Conservation (phyloP, 1,284 basidiomycete species). For the Phylloporus gajari region DNA sequence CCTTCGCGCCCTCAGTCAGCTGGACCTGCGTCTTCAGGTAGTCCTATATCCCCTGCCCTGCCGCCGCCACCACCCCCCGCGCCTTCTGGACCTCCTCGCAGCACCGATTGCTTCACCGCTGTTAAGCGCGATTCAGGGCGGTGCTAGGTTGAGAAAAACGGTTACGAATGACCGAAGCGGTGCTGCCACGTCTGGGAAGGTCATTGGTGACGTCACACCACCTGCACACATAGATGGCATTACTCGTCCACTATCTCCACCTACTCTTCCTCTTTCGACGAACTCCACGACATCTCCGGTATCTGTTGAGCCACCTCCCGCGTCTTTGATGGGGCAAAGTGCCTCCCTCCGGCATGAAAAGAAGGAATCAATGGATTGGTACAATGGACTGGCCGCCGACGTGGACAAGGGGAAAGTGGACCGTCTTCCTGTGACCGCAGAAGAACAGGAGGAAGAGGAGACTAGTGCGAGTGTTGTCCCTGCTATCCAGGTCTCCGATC, state of each 20-base stretch:
- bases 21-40: conserved; percentile 35
- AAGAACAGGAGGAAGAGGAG: conserved; percentile 67
- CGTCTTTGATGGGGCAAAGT: conserved; percentile 39
- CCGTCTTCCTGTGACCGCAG: conserved; percentile 63
- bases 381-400: conserved; percentile 87
- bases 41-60: conserved; percentile 43
- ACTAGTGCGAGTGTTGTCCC: conserved; percentile 51
- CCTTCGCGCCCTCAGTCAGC: conserved; percentile 59
- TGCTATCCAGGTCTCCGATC: conserved; percentile 67
- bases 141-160: conserved; percentile 79
- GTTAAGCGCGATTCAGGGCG: conserved; percentile 85
- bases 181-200: conserved; percentile 75
- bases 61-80: conserved; percentile 52
- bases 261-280: conserved; percentile 36
- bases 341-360: conserved; percentile 54
- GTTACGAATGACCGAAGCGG: conserved; percentile 87
- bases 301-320: conserved; percentile 29
- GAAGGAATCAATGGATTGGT: conserved; percentile 92
- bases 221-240: conserved; percentile 72
- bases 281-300: conserved; percentile 35
- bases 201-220: conserved; percentile 82
- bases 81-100: conserved; percentile 47
- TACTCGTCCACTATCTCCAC: conserved; percentile 52
- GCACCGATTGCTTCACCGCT: conserved; percentile 54
- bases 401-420: conserved; percentile 50